These are phyloP conservation scores for Cadophora sp. DNA, from an alignment of 2,329 filamentous ascomycete species.

Conservation along the genomic window DNA sequence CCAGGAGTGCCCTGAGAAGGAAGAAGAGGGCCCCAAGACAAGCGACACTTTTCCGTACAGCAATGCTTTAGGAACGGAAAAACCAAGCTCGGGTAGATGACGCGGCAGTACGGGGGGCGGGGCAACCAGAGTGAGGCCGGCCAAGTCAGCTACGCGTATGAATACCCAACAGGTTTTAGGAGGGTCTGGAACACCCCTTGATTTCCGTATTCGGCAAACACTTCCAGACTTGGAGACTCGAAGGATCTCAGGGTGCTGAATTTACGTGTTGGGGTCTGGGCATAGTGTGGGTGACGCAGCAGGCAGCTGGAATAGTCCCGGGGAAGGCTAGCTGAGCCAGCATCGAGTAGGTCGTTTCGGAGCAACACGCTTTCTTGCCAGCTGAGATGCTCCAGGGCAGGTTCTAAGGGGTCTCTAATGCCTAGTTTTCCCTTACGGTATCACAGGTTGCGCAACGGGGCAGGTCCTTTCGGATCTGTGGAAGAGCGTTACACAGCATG, in stretches of 20 bases:
- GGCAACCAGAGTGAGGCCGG: neutral
- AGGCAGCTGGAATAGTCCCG: neutral
- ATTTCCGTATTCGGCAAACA: slow-evolving; percentile 5
- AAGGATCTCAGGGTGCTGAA: neutral
- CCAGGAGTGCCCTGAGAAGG: slow-evolving; percentile 4
- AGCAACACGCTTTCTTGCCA: slow-evolving; percentile 1
- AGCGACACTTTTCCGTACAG: slow-evolving; percentile 5
- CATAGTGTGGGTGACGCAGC: neutral
- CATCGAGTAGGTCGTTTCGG: neutral
- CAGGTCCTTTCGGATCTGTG: slow-evolving; percentile 2
- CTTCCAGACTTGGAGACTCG: neutral
- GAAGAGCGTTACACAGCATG: neutral
- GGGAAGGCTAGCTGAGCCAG: slow-evolving; percentile 3
- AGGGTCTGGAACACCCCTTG: neutral
- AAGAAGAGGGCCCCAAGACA: neutral
- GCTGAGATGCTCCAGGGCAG: neutral
- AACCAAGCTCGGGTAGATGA: slow-evolving; percentile 2
- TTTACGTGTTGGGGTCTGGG: neutral
- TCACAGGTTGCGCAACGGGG: neutral
- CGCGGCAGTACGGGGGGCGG: neutral
- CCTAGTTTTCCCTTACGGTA: neutral
- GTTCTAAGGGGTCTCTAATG: neutral
- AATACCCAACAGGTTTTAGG: neutral
- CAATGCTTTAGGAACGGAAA: neutral
- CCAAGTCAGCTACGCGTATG: neutral